These are phyloP conservation scores for Mycena polygramma DNA, from an alignment of 768 basidiomycete genomes.

Conservation along the genomic window DNA sequence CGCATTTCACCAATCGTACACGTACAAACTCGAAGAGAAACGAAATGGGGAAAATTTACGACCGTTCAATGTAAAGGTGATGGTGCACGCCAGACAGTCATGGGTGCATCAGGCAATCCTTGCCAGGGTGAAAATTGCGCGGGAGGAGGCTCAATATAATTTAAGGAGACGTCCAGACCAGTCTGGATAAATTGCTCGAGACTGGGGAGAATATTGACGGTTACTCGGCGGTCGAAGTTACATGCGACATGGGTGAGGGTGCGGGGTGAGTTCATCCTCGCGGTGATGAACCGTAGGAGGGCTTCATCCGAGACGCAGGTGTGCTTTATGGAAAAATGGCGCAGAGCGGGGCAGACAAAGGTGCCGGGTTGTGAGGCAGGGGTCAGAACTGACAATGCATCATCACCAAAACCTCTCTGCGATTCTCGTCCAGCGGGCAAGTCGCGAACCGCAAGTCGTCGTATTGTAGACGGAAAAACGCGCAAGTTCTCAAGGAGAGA, in stretches of 20 bases:
- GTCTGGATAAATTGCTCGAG: background rate
- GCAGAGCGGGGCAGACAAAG: slow-evolving; percentile 2
- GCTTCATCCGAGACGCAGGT: background rate
- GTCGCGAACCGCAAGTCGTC: background rate
- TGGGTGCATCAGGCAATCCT: slow-evolving; percentile 1
- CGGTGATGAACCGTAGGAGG: slow-evolving; percentile 3
- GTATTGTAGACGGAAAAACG: slow-evolving; percentile 1
- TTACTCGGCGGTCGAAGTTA: background rate
- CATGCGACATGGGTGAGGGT: background rate
- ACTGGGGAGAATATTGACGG: background rate
- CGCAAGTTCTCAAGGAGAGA: background rate
- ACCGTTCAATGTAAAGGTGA: too few relatives aligned
- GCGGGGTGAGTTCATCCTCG: background rate
- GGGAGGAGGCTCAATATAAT: background rate
- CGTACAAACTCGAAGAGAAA: too few relatives aligned
- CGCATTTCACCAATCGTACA: too few relatives aligned
- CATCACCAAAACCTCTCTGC: background rate
- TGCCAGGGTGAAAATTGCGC: background rate
- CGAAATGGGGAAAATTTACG: too few relatives aligned
- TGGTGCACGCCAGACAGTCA: too few relatives aligned
- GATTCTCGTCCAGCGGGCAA: background rate
- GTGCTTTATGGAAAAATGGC: background rate
- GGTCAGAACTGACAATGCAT: background rate
- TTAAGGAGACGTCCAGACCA: slow-evolving; percentile 6
- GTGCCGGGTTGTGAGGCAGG: background rate